These are phyloP conservation scores for Tothia fuscella DNA, from an alignment of 2,329 filamentous ascomycete genomes.

Conservation along the genomic window DNA sequence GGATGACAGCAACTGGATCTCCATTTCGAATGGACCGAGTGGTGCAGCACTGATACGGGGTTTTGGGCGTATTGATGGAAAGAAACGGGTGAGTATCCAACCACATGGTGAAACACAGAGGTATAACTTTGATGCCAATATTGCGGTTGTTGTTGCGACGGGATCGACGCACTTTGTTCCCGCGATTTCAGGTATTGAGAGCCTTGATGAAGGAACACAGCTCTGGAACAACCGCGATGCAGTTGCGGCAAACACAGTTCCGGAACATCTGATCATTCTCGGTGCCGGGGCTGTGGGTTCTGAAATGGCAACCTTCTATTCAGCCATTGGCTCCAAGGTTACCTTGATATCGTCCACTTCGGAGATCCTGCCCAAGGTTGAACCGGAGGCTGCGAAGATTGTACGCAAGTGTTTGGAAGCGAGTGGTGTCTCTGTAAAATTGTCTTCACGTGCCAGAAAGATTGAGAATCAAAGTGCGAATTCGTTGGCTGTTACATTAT, in stretches of 20 bases:
- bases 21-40: neutral
- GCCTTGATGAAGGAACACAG: slow-evolving; percentile 8
- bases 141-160: slow-evolving; percentile 11
- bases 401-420: slow-evolving; percentile 10
- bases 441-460: neutral
- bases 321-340: slow-evolving; percentile 10
- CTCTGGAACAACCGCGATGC: slow-evolving; percentile 11
- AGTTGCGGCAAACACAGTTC: slow-evolving; percentile 8
- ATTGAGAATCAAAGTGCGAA: slow-evolving; percentile 5
- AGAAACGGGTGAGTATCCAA: slow-evolving; percentile 11
- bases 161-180: slow-evolving; percentile 8
- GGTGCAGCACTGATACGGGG: slow-evolving; percentile 10
- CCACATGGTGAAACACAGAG: slow-evolving; percentile 3
- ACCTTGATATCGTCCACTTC: slow-evolving; percentile 7
- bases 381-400: slow-evolving; percentile 8
- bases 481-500: slow-evolving; percentile 2
- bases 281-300: slow-evolving; percentile 12
- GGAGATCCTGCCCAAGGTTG: slow-evolving; percentile 11
- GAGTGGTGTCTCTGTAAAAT: slow-evolving; percentile 8
- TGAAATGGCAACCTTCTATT: slow-evolving; percentile 12
- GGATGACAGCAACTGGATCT: neutral
- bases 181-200: slow-evolving; percentile 7
- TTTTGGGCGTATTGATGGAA: slow-evolving; percentile 8
- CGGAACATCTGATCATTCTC: slow-evolving; percentile 12
- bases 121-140: slow-evolving; percentile 3